Conservation (phyloP, 2,329 filamentous ascomycete genomes). For the Xylariaceae sp. region DNA sequence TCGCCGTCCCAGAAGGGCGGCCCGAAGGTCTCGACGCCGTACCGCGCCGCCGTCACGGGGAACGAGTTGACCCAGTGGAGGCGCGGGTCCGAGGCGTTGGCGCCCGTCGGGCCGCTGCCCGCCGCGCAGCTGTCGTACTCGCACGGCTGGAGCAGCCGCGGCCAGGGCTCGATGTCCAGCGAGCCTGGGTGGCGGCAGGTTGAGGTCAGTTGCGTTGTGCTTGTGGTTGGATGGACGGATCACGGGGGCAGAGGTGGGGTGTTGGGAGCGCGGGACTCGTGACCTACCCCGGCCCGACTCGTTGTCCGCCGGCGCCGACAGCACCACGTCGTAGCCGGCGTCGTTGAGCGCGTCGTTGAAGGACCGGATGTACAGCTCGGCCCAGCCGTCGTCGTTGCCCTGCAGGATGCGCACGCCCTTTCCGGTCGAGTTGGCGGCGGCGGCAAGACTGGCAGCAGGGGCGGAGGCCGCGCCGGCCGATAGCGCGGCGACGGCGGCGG, state of each 20-base stretch:
- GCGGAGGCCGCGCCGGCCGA: too few relatives aligned
- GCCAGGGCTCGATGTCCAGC: conserved; percentile 36
- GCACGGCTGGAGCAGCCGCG: conserved; percentile 44
- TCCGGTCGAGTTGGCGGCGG: conserved; percentile 7
- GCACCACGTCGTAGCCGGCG: conserved; percentile 52
- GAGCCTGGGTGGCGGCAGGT: conserved; percentile 38
- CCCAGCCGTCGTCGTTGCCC: conserved; percentile 68
- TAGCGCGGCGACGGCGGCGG: conserved; percentile 9
- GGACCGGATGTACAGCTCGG: conserved; percentile 57
- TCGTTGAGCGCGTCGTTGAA: conserved; percentile 48
- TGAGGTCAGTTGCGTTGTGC: too few relatives aligned
- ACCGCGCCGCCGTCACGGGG: conserved; percentile 56
- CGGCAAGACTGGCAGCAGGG: neutral
- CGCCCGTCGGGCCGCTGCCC: conserved; percentile 47
- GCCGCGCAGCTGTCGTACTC: conserved; percentile 54
- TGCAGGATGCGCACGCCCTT: conserved; percentile 51
- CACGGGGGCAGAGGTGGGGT: conserved; percentile 3
- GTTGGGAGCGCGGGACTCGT: neutral
- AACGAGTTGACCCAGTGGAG: conserved; percentile 68
- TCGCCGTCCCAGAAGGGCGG: conserved; percentile 44
- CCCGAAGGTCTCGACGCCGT: conserved; percentile 51
- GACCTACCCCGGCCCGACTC: conserved; percentile 51
- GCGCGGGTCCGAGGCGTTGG: conserved; percentile 47
- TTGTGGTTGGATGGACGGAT: too few relatives aligned
- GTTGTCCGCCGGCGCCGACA: conserved; percentile 61